A percentile compares a stretch with the other conserved stretches of the same genome.
Evolutionary conservation across 1,284 basidiomycete genomes (phyloP).

Genomic region (Vanrija pseudolonga): DNA sequence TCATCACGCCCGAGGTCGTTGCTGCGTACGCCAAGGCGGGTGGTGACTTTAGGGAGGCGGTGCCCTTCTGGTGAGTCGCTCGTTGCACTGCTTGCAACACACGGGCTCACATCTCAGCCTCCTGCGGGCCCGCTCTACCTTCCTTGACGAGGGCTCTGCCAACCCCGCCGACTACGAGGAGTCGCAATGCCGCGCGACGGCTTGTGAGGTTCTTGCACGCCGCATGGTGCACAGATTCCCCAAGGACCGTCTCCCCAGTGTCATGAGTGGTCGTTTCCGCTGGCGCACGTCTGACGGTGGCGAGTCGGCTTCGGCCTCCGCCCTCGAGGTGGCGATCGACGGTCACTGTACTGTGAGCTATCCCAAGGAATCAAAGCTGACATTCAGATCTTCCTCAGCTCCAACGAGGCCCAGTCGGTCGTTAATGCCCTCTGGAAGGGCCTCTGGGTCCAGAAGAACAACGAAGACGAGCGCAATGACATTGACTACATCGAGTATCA

Average conservation of each 20-base stretch:
- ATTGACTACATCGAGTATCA: slow-evolving; percentile 51
- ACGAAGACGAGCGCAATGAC: slow-evolving; percentile 50
- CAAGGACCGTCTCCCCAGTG: slow-evolving; percentile 60
- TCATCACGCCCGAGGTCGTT: slow-evolving; percentile 51
- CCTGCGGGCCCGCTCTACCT: slow-evolving; percentile 71
- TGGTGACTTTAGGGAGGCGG: slow-evolving; percentile 67
- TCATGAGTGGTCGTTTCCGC: slow-evolving; percentile 71
- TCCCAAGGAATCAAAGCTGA: neutral
- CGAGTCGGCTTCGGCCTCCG: slow-evolving; percentile 66
- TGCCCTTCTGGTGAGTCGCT: slow-evolving; percentile 49
- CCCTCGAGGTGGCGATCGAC: slow-evolving; percentile 78
- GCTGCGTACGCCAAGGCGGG: slow-evolving; percentile 50
- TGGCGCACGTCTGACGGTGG: slow-evolving; percentile 73
- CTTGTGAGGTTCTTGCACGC: slow-evolving; percentile 84
- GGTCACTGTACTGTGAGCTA: slow-evolving; percentile 53
- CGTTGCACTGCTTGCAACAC: neutral
- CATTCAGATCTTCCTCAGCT: slow-evolving; percentile 75
- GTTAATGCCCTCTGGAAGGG: slow-evolving; percentile 67
- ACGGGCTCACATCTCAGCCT: slow-evolving; percentile 64
- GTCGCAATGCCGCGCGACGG: slow-evolving; percentile 72
- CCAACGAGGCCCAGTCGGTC: slow-evolving; percentile 73
- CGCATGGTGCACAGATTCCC: slow-evolving; percentile 67
- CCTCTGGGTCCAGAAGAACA: slow-evolving; percentile 72
- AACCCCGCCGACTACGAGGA: slow-evolving; percentile 74
- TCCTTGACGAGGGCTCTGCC: slow-evolving; percentile 55